Evolutionary conservation across 1,139 yeast genomes (phyloP).

Genomic region (Zygosaccharomyces sapae): DNA sequence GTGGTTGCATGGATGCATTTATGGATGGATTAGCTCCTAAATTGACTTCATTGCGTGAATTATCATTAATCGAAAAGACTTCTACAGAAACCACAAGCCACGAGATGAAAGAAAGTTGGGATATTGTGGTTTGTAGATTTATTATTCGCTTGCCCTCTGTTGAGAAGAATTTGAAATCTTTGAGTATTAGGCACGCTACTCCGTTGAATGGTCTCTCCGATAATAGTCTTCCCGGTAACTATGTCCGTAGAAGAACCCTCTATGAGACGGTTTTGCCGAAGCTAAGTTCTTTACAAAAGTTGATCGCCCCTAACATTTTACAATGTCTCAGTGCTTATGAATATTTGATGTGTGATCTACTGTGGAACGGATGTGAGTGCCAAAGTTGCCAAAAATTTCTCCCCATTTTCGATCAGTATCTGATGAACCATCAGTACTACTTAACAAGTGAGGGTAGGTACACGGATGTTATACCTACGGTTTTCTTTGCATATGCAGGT

Average conservation of each 20-base stretch:
- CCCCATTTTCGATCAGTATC: conserved; percentile 50
- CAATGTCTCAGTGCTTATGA: conserved; percentile 64
- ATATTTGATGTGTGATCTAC: conserved; percentile 58
- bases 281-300: conserved; percentile 40
- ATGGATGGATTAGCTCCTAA: conserved; percentile 35
- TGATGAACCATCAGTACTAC: conserved; percentile 60
- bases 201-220: conserved; percentile 45
- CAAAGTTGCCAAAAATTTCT: conserved; percentile 48
- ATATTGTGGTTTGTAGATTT: conserved; percentile 46
- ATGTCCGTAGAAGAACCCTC: conserved; percentile 51
- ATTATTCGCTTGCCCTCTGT: conserved; percentile 40
- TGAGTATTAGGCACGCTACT: conserved; percentile 50
- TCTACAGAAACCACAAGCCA: conserved; percentile 43
- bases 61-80: conserved; percentile 48
- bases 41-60: conserved; percentile 34
- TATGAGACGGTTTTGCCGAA: conserved; percentile 49
- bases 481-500: conserved; percentile 51
- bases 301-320: conserved; percentile 55
- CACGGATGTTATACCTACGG: conserved; percentile 58
- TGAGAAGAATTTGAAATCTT: conserved; percentile 34
- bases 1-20: conserved; percentile 46
- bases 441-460: conserved; percentile 43
- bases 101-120: conserved; percentile 53
- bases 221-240: conserved; percentile 73
- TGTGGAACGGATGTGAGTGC: conserved; percentile 78